phyloP scores from a whole-genome alignment of 2,329 filamentous ascomycete genomes.

The Colletotrichum australisinense region DNA sequence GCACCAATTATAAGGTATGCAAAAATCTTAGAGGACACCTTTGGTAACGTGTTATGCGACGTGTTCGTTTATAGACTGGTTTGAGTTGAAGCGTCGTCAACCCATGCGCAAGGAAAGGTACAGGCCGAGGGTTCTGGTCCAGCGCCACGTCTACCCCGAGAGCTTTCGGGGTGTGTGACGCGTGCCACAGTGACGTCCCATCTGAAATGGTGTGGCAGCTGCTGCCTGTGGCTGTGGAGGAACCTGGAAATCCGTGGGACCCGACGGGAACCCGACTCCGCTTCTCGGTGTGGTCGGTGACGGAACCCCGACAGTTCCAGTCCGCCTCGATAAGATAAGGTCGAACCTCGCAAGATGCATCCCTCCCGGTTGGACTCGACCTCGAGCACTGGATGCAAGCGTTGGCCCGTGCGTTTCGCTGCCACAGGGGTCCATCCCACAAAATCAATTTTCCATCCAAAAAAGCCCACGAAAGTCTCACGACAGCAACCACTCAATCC shows the following conservation, averaged over 20 bases:
- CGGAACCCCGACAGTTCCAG: neutral
- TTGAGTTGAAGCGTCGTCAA: slow-evolving; percentile 28
- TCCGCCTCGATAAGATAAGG: slow-evolving; percentile 15
- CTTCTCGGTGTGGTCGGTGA: slow-evolving; percentile 5
- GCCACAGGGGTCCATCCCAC: slow-evolving; percentile 37
- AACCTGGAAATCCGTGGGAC: neutral
- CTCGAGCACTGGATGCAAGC: no score
- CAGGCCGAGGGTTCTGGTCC: slow-evolving; percentile 1
- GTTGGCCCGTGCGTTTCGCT: slow-evolving; percentile 21
- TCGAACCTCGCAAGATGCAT: neutral
- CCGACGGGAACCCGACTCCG: neutral
- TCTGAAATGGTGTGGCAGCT: neutral
- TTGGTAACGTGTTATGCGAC: slow-evolving; percentile 3
- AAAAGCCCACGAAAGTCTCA: slow-evolving; percentile 34
- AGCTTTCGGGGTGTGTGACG: slow-evolving; percentile 8
- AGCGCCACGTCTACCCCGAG: slow-evolving; percentile 5
- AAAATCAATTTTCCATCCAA: slow-evolving; percentile 37
- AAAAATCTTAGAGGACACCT: neutral
- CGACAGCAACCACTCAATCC: slow-evolving; percentile 21
- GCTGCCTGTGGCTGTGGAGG: slow-evolving; percentile 16
- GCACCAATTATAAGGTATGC: no score
- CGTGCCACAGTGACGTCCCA: slow-evolving; percentile 33
- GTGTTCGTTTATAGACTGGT: slow-evolving; percentile 10
- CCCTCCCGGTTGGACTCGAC: no score
- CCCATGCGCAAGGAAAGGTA: neutral